These are phyloP conservation scores for Colletotrichum truncatum DNA, from an alignment of 2,329 filamentous ascomycete genomes.

Conservation along the genomic window DNA sequence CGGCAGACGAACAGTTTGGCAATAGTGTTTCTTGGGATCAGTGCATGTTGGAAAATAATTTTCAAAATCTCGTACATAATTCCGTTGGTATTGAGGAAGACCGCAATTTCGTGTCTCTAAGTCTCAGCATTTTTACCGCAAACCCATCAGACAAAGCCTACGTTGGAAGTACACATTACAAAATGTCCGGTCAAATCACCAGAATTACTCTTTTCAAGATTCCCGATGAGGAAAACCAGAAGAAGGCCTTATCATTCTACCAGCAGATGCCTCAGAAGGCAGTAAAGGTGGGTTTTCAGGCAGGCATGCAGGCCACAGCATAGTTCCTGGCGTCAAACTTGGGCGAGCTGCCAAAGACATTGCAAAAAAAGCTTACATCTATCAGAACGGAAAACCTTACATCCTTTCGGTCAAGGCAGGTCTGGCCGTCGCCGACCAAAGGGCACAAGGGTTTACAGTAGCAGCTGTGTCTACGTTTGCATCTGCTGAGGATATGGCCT, in stretches of 20 bases:
- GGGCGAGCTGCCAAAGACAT: not conserved
- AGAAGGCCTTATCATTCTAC: constrained; percentile 42
- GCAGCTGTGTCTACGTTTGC: constrained; percentile 65
- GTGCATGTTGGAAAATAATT: no score
- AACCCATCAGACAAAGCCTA: no score
- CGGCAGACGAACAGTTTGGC: no score
- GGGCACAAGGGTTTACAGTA: constrained; percentile 67
- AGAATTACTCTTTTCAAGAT: constrained; percentile 51
- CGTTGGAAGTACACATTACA: no score
- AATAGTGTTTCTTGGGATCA: no score
- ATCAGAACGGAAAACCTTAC: constrained; percentile 69
- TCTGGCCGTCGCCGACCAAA: constrained; percentile 58
- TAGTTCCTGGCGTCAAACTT: not conserved
- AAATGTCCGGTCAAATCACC: constrained; percentile 30
- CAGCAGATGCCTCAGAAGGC: constrained; percentile 40
- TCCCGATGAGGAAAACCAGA: constrained; percentile 39
- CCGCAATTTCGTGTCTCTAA: no score
- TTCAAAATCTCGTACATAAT: no score
- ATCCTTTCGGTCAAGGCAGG: constrained; percentile 61
- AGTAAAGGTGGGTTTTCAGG: constrained; percentile 37
- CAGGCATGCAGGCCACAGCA: not conserved
- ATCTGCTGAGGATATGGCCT: constrained; percentile 67
- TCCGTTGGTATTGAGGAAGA: no score
- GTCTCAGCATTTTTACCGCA: no score
- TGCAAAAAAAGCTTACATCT: not conserved